phyloP scores from a whole-genome alignment of 2,329 filamentous ascomycete genomes.

The Hansfordia pulvinata region DNA sequence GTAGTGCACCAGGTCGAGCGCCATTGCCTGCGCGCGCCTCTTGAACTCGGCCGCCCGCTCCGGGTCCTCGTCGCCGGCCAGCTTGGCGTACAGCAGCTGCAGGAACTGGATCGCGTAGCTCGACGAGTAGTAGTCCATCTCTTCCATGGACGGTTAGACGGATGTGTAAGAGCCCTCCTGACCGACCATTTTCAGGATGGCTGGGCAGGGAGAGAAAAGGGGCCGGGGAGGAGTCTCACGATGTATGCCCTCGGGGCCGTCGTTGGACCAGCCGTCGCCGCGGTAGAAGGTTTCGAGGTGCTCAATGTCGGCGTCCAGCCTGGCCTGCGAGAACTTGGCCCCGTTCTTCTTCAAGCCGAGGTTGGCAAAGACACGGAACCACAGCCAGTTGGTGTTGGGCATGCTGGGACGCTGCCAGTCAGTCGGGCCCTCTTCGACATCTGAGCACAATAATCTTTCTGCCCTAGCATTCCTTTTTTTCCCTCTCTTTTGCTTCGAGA shows the following conservation, averaged over 20 bases:
- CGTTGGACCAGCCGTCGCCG: slow-evolving; percentile 73
- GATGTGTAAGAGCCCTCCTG: slow-evolving; percentile 3
- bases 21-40: slow-evolving; percentile 50
- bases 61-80: slow-evolving; percentile 54
- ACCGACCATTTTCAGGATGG: too few relatives aligned
- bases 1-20: slow-evolving; percentile 62
- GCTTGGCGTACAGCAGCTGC: slow-evolving; percentile 62
- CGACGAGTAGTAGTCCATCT: slow-evolving; percentile 79
- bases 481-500: not conserved
- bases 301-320: slow-evolving; percentile 61
- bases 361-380: slow-evolving; percentile 78
- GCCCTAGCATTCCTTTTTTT: not conserved
- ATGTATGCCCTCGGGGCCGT: slow-evolving; percentile 64
- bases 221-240: too few relatives aligned
- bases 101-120: slow-evolving; percentile 73
- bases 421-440: not conserved
- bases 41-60: slow-evolving; percentile 56
- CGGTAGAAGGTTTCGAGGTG: slow-evolving; percentile 72
- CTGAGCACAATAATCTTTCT: not conserved
- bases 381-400: slow-evolving; percentile 56
- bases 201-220: slow-evolving; percentile 2
- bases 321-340: slow-evolving; percentile 53
- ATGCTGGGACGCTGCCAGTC: slow-evolving; percentile 42
- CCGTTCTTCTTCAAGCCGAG: slow-evolving; percentile 64
- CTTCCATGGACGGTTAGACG: slow-evolving; percentile 12